Conservation (phyloP, 179 eudicot species). For the Dionaea muscipula region DNA sequence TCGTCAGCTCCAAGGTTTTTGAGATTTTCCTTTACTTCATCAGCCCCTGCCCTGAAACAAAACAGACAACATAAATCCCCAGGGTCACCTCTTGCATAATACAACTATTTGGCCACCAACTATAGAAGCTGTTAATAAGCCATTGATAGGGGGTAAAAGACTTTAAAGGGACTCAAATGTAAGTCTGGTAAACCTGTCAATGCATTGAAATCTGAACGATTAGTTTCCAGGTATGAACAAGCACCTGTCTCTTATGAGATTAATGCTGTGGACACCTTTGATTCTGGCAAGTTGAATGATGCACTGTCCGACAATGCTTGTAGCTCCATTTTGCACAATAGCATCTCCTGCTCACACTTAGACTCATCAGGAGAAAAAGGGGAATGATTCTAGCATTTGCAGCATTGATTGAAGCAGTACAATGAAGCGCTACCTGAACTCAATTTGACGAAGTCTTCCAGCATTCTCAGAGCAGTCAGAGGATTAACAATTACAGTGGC, state of each 20-base stretch:
- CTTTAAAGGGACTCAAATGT: no score
- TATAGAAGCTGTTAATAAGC: no score
- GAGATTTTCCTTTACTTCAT: slow-evolving; percentile 69
- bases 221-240: slow-evolving; percentile 1
- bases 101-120: no score
- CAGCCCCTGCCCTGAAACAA: slow-evolving; percentile 60
- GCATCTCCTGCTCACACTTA: slow-evolving; percentile 46
- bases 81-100: no score
- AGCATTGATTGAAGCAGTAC: neutral
- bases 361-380: slow-evolving; percentile 5
- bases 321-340: slow-evolving; percentile 93
- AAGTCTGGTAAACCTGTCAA: no score
- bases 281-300: slow-evolving; percentile 72
- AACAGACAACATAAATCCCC: no score
- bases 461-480: slow-evolving; percentile 78
- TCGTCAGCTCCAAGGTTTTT: slow-evolving; percentile 74
- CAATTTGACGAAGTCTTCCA: slow-evolving; percentile 56
- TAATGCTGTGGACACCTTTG: slow-evolving; percentile 66
- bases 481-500: slow-evolving; percentile 88
- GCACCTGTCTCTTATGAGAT: slow-evolving; percentile 87
- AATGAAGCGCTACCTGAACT: slow-evolving; percentile 35
- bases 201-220: neutral
- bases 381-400: neutral
- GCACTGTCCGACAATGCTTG: slow-evolving; percentile 97
- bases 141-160: no score